Conservation (phyloP, 768 basidiomycete species). For the Suillus occidentalis region DNA sequence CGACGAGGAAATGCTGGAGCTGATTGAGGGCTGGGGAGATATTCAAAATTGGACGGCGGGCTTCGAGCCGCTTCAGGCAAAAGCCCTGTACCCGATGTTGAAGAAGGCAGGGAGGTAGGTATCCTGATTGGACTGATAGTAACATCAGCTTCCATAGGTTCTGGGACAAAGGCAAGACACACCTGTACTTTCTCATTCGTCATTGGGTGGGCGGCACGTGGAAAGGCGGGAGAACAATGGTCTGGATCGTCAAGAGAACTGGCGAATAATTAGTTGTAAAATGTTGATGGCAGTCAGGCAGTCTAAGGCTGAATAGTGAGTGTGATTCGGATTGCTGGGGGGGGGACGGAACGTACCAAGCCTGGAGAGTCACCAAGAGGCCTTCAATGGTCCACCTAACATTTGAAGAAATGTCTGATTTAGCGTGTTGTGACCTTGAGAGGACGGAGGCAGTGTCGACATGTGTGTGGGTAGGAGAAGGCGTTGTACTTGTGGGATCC, state of each 20-base stretch:
- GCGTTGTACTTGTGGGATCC: conserved; percentile 33
- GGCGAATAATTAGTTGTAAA: neutral
- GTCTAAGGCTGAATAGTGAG: too few relatives aligned
- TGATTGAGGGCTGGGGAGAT: conserved; percentile 38
- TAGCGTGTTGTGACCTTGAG: conserved; percentile 22
- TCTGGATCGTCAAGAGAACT: conserved; percentile 20
- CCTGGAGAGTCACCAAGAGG: too few relatives aligned
- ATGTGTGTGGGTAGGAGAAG: conserved; percentile 39
- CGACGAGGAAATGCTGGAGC: conserved; percentile 29
- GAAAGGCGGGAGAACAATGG: conserved; percentile 27
- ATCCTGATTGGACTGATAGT: conserved; percentile 29
- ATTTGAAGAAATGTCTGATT: conserved; percentile 1
- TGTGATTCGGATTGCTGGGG: too few relatives aligned
- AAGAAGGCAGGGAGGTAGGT: conserved; percentile 8
- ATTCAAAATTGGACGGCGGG: conserved; percentile 25
- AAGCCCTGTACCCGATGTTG: conserved; percentile 8
- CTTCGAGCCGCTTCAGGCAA: conserved; percentile 9
- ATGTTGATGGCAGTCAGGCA: too few relatives aligned
- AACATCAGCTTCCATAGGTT: conserved; percentile 56
- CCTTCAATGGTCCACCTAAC: too few relatives aligned
- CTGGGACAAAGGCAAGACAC: conserved; percentile 47
- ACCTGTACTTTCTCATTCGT: conserved; percentile 58
- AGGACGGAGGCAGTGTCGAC: conserved; percentile 37
- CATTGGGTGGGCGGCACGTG: conserved; percentile 23
- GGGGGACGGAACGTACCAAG: too few relatives aligned